Conservation (phyloP, 257 asterid genomes). For the Hygrophila difformis region DNA sequence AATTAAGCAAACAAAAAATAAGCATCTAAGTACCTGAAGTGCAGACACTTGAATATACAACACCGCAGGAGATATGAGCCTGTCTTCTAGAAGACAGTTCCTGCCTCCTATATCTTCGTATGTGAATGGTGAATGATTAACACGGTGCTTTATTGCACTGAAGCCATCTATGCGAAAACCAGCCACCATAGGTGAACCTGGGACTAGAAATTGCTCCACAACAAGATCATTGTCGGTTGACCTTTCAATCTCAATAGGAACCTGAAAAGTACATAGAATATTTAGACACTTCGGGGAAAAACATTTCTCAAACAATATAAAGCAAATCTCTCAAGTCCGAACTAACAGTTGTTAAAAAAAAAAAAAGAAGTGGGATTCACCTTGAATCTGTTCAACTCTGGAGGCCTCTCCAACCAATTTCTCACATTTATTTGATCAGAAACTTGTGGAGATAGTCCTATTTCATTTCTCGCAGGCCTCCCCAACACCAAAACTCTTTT, state of each 20-base stretch:
- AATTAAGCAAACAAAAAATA: slow-evolving; percentile 4
- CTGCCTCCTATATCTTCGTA: slow-evolving; percentile 30
- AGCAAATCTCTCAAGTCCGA: slow-evolving; percentile 5
- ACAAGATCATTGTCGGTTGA: slow-evolving; percentile 64
- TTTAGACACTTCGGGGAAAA: slow-evolving; percentile 18
- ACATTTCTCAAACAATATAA: slow-evolving; percentile 10
- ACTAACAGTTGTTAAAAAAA: no score
- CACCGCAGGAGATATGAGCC: slow-evolving; percentile 75
- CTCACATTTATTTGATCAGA: slow-evolving; percentile 62
- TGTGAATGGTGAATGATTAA: slow-evolving; percentile 66
- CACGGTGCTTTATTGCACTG: slow-evolving; percentile 72
- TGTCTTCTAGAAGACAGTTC: slow-evolving; percentile 54
- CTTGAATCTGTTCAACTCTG: slow-evolving; percentile 80
- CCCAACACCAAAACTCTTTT: slow-evolving; percentile 74
- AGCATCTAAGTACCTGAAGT: slow-evolving; percentile 55
- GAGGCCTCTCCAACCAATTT: slow-evolving; percentile 82
- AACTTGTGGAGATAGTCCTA: slow-evolving; percentile 43
- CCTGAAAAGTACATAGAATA: slow-evolving; percentile 36
- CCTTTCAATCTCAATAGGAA: slow-evolving; percentile 91
- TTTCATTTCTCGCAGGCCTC: slow-evolving; percentile 44
- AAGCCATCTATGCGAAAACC: slow-evolving; percentile 96
- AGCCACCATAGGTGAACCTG: slow-evolving; percentile 78
- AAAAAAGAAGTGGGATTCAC: no score
- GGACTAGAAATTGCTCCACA: slow-evolving; percentile 73
- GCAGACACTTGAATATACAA: slow-evolving; percentile 81